Percentiles rank a stretch among this genome's conserved stretches.
phyloP scores from a whole-genome alignment of 306 rosid genomes.

The Coriaria nepalensis region DNA sequence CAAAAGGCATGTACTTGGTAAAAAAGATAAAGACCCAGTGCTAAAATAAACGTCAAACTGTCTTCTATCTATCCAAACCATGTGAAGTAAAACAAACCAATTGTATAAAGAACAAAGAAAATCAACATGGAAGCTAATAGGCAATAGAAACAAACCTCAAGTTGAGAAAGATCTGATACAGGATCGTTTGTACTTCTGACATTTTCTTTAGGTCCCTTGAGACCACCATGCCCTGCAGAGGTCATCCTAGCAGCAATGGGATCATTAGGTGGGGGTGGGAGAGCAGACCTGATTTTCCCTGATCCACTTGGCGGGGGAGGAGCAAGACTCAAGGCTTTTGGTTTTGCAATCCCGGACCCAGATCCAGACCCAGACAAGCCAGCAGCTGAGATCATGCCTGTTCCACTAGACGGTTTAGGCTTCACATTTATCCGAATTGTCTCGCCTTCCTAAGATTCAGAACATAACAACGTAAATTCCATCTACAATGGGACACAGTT shows the following conservation, averaged over 20 bases:
- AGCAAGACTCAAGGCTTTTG: conserved; percentile 56
- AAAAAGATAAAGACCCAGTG: background rate
- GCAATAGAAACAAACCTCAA: conserved; percentile 44
- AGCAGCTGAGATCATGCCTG: conserved; percentile 97
- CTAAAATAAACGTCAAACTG: background rate
- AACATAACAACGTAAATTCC: conserved; percentile 2
- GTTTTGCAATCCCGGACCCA: conserved; percentile 35
- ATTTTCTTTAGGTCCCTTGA: conserved; percentile 28
- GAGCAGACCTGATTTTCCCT: conserved; percentile 66
- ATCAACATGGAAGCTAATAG: background rate
- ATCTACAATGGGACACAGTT: background rate
- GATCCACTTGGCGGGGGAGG: conserved; percentile 84
- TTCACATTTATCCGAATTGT: conserved; percentile 94
- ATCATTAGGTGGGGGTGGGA: conserved; percentile 93
- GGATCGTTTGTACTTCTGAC: conserved; percentile 36
- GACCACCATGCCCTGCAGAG: conserved; percentile 20
- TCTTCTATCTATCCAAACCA: background rate
- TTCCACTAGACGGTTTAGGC: conserved; percentile 60
- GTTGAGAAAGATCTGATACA: conserved; percentile 79
- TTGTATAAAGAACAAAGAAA: background rate
- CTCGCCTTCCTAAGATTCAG: conserved; percentile 73
- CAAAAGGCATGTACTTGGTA: background rate
- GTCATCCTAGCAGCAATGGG: conserved; percentile 62
- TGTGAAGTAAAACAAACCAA: conserved; percentile 1
- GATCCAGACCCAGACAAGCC: conserved; percentile 45